Percentiles rank a stretch among this genome's conserved stretches.
phyloP scores from a whole-genome alignment of 2,329 filamentous ascomycete genomes.

The Blastomyces silverae region DNA sequence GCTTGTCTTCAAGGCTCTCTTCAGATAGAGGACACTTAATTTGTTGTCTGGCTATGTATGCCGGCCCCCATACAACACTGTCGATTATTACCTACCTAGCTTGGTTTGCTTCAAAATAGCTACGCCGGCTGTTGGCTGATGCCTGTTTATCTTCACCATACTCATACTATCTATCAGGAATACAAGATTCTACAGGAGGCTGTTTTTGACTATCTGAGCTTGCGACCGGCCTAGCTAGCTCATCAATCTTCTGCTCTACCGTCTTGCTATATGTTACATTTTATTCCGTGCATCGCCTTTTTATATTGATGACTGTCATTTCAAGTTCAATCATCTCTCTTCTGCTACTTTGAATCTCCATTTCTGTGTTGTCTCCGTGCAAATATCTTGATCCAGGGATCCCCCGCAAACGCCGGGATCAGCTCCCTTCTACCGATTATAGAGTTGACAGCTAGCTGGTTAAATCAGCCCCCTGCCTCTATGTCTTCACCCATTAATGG shows the following conservation, averaged over 20 bases:
- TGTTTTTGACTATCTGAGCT: not conserved
- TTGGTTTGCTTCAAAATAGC: not conserved
- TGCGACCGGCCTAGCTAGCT: not conserved
- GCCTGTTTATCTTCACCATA: not conserved
- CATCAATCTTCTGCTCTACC: not conserved
- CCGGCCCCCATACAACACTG: not conserved
- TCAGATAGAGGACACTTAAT: not conserved
- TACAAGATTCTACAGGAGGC: not conserved
- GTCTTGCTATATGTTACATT: not conserved
- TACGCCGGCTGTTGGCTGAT: not conserved
- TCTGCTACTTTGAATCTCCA: not conserved
- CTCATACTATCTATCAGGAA: not conserved
- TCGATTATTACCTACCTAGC: not conserved
- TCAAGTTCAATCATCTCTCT: not conserved
- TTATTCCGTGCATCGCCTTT: not conserved
- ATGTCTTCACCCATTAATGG: conserved; percentile 11
- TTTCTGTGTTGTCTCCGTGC: not conserved
- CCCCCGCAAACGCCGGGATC: not conserved
- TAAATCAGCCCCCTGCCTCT: not conserved
- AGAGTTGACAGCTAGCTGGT: not conserved
- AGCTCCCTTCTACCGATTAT: not conserved
- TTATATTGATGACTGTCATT: not conserved
- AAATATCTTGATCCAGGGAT: no score
- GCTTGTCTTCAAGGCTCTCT: not conserved
- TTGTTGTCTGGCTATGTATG: not conserved